Evolutionary conservation across 2,329 filamentous ascomycete species (phyloP).

Genomic region (Coniochaeta hoffmannii): DNA sequence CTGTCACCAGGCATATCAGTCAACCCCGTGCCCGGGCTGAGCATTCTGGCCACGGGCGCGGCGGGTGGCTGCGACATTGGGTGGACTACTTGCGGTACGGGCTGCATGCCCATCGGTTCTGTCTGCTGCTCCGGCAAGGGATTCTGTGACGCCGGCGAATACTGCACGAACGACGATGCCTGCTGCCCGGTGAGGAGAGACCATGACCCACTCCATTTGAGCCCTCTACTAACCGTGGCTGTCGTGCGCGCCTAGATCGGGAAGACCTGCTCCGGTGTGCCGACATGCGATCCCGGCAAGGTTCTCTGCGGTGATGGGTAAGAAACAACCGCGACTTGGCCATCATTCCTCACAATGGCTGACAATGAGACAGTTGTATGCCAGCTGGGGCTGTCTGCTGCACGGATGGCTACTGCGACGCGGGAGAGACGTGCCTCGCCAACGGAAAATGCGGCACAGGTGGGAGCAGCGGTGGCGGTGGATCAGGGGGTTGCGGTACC

Average conservation of each 20-base stretch:
- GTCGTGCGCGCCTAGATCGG: constrained; percentile 12
- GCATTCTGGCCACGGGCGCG: neutral
- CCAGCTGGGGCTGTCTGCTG: constrained; percentile 24
- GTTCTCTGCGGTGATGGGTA: constrained; percentile 17
- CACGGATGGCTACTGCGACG: constrained; percentile 20
- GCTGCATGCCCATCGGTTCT: constrained; percentile 21
- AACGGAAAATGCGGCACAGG: constrained; percentile 17
- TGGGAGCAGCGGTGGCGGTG: constrained; percentile 9
- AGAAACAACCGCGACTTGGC: neutral
- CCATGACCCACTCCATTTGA: too few species aligned
- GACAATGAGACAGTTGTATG: constrained; percentile 17
- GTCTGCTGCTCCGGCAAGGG: constrained; percentile 22
- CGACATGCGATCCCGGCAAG: constrained; percentile 16
- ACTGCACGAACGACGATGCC: constrained; percentile 19
- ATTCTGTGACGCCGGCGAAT: constrained; percentile 23
- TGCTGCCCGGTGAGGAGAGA: constrained; percentile 20
- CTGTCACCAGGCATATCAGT: neutral
- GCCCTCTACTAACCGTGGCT: neutral
- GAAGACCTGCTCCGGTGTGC: constrained; percentile 21
- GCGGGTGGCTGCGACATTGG: constrained; percentile 12
- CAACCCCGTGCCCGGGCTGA: neutral
- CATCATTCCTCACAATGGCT: constrained; percentile 8
- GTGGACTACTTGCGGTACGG: constrained; percentile 15
- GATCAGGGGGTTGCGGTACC: constrained; percentile 2
- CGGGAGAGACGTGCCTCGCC: constrained; percentile 18